These are phyloP conservation scores for Monosporascus sp. DNA, from an alignment of 2,329 filamentous ascomycete species.

Conservation along the genomic window DNA sequence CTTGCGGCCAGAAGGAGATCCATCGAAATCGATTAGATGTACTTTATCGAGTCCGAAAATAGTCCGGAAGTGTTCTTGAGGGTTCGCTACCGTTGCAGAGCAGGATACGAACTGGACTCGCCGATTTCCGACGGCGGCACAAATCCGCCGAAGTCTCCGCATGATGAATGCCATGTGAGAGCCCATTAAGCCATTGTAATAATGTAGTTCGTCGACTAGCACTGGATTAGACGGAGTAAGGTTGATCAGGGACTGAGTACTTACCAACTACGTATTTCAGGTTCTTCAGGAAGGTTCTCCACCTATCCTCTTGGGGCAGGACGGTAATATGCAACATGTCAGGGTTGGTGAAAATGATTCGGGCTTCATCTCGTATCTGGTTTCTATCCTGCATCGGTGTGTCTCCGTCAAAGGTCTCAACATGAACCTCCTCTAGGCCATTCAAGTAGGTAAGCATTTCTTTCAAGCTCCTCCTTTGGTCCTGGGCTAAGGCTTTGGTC, in stretches of 20 bases:
- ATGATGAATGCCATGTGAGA: constrained; percentile 94
- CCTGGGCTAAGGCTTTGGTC: constrained; percentile 92
- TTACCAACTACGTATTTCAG: constrained; percentile 76
- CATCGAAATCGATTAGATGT: constrained; percentile 80
- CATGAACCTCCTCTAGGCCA: constrained; percentile 66
- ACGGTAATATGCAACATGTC: constrained; percentile 97
- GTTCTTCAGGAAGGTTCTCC: constrained; percentile 84
- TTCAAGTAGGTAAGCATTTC: constrained; percentile 80
- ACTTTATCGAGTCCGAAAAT: constrained; percentile 89
- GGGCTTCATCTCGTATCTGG: constrained; percentile 76
- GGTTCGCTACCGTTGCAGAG: constrained; percentile 93
- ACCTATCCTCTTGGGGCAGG: constrained; percentile 82
- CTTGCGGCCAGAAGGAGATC: constrained; percentile 85
- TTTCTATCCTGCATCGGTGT: constrained; percentile 78
- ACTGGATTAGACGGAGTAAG: not conserved
- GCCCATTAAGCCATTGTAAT: constrained; percentile 92
- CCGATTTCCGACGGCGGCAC: constrained; percentile 82
- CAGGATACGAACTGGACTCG: constrained; percentile 89
- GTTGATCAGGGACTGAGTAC: constrained; percentile 22
- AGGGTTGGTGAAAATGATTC: constrained; percentile 95
- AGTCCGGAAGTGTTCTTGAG: constrained; percentile 82
- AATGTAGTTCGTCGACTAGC: constrained; percentile 77
- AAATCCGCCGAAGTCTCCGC: constrained; percentile 80
- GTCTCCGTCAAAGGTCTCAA: constrained; percentile 95
- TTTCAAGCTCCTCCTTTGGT: constrained; percentile 83